These are phyloP conservation scores for Lotus japonicus DNA, from an alignment of 306 rosid genomes.

Conservation along the genomic window DNA sequence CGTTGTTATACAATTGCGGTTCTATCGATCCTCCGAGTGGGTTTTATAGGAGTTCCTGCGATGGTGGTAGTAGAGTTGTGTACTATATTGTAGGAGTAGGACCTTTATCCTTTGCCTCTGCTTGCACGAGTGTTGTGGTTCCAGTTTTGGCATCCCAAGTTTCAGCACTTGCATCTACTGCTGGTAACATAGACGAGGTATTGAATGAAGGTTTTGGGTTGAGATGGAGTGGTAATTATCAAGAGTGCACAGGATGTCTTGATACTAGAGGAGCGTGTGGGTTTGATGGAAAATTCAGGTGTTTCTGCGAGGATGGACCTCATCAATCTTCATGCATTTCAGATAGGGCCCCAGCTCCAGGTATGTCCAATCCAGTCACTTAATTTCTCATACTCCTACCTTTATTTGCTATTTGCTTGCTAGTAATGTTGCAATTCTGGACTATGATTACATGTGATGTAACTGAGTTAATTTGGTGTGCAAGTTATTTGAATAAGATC, in stretches of 20 bases:
- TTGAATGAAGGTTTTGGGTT: neutral
- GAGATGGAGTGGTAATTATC: neutral
- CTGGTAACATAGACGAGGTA: fast-evolving
- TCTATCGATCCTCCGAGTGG: no score
- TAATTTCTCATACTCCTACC: neutral
- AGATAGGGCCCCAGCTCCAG: neutral
- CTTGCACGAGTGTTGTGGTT: neutral
- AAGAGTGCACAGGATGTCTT: neutral
- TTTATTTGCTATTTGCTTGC: neutral
- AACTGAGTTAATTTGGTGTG: no score
- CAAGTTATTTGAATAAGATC: no score
- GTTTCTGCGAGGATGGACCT: slow-evolving; percentile 29
- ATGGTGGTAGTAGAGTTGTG: fast-evolving
- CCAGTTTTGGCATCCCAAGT: neutral
- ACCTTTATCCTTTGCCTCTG: fast-evolving
- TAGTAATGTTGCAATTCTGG: no score
- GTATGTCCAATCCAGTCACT: slow-evolving; percentile 2
- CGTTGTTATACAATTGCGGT: neutral
- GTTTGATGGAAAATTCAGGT: neutral
- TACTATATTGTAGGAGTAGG: neutral
- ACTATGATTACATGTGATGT: no score
- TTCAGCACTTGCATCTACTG: fast-evolving
- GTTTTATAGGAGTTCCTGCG: neutral
- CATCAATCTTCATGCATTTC: neutral
- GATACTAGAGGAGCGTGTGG: slow-evolving; percentile 17